Base-by-base conservation (phyloP, 2,329 filamentous ascomycete species). In the Apiospora rasikravindrae region DNA sequence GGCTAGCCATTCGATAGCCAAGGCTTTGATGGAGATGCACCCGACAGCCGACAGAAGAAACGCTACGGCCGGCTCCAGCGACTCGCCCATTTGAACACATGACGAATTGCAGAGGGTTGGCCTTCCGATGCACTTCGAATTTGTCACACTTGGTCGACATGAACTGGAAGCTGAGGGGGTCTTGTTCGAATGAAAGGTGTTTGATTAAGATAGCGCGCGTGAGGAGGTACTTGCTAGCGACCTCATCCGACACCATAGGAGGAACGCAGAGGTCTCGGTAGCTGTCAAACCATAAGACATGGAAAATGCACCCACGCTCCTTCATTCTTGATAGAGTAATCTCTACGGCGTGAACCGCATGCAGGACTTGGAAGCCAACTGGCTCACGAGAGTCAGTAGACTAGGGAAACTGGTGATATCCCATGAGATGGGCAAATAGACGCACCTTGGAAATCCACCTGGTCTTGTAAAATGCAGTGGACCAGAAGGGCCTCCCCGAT, bases 401-500 rank as follows among this genome's bases (percentile, higher is more conserved):
- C 19, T 2, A 26, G 69, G 8, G 26, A n/a, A 6, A 45, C 13
- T 29, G n/a, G 42, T 71, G 80, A 72, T 80, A 88, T 51, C 3
- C 22, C 47, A 51, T 51, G 47, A 10, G 19, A 51, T 24, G 22
- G n/a, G n/a, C n/a, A 24, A 8, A 24, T 51, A 51, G 6, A 51
- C 47, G 47, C 67, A 64, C 86, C 80, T 70, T 87, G 76, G 75
- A 93, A 92, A 77, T 94, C 90, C 53, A 95, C 87, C 29, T 87
- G 84, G 14, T 86, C 83, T 74, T 92, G 86, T n/a, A 84, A 82
- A 67, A 94, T 88, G 76, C 88, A 91, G 72, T 92, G 83, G 8
- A 89, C 83, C 14, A 95, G 83, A n/a, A 95, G 80, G 0, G 92
- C 92, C 77, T 95, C 92, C 42, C 92, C 92, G 74, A 95, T 91